These are phyloP conservation scores for Boechera retrofracta DNA, from an alignment of 345 rosid genomes.

Conservation along the genomic window DNA sequence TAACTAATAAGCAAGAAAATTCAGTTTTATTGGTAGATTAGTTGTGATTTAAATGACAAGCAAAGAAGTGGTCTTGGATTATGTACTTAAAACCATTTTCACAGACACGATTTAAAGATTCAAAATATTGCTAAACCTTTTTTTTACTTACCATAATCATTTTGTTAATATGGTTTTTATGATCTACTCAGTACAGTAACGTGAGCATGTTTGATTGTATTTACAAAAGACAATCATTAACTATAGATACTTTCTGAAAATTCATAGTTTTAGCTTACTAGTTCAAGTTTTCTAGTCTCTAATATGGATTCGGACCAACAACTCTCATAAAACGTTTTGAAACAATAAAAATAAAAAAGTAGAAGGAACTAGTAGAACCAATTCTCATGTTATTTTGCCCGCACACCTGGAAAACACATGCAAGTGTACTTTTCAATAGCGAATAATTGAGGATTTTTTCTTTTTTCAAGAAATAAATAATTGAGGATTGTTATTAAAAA, in stretches of 20 bases:
- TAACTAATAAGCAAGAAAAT: not conserved
- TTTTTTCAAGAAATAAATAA: constrained; percentile 25
- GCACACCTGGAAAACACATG: constrained; percentile 49
- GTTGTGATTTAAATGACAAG: constrained; percentile 30
- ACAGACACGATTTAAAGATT: not conserved
- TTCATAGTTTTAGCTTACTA: not conserved
- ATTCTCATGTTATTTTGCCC: constrained; percentile 12
- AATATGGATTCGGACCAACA: constrained; percentile 19
- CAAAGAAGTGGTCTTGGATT: constrained; percentile 24
- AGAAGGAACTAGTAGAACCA: not conserved
- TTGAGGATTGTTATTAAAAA: constrained; percentile 22
- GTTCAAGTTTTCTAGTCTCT: not conserved
- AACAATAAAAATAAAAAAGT: no score
- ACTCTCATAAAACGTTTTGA: not conserved
- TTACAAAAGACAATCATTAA: not conserved
- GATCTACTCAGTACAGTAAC: no score
- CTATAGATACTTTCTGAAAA: not conserved
- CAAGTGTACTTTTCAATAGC: constrained; percentile 36
- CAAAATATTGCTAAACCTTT: no score
- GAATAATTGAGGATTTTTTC: constrained; percentile 24
- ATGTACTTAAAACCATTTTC: not conserved
- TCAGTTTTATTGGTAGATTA: constrained; percentile 27
- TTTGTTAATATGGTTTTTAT: no score
- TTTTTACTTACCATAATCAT: no score
- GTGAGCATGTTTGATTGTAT: no score